These are phyloP conservation scores for Yarrowia divulgata DNA, from an alignment of 805 yeast species.

Conservation along the genomic window DNA sequence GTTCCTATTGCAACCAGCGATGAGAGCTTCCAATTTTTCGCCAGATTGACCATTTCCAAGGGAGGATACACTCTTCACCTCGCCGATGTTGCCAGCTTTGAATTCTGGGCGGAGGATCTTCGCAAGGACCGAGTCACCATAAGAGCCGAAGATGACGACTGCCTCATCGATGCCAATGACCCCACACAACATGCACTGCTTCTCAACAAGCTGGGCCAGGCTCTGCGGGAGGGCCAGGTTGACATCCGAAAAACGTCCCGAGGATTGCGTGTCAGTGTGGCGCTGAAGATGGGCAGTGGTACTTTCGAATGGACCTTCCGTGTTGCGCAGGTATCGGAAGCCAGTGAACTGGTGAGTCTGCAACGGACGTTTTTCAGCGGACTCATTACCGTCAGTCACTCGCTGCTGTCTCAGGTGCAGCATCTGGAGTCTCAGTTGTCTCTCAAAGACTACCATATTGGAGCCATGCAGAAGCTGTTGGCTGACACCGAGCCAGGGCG, in stretches of 20 bases:
- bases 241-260: conserved; percentile 15
- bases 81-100: conserved; percentile 1
- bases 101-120: conserved; percentile 14
- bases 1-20: conserved; percentile 8
- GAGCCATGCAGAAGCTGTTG: conserved; percentile 33
- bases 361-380: conserved; percentile 15
- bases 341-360: not conserved
- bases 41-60: not conserved
- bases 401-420: conserved; percentile 14
- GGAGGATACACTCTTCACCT: conserved; percentile 19
- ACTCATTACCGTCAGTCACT: conserved; percentile 15
- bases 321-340: not conserved
- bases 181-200: conserved; percentile 19
- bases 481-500: conserved; percentile 36
- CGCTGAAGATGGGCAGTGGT: conserved; percentile 13
- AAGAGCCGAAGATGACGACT: conserved; percentile 38
- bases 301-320: conserved; percentile 25
- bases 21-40: conserved; percentile 12
- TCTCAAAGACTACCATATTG: conserved; percentile 42
- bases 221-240: conserved; percentile 1
- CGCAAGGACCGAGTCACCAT: conserved; percentile 18
- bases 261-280: conserved; percentile 4
- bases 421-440: conserved; percentile 35
- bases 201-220: conserved; percentile 8
- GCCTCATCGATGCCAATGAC: conserved; percentile 36